These are phyloP conservation scores for Hypoxylon fuscum DNA, from an alignment of 495 filamentous ascomycete species.

Conservation along the genomic window DNA sequence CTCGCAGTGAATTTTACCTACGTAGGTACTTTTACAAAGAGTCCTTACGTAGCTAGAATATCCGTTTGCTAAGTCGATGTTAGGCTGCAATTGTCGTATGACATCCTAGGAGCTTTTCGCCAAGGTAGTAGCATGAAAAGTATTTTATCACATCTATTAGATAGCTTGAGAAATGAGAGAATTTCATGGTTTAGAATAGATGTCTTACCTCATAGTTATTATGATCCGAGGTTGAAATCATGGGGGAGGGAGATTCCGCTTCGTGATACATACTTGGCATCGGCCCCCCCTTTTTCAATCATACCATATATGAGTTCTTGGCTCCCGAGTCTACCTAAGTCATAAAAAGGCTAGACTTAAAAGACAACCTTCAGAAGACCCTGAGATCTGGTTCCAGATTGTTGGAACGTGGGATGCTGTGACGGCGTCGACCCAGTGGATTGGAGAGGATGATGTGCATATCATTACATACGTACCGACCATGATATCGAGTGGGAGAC, in stretches of 20 bases:
- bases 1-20: neutral
- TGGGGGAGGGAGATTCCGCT: slow-evolving; percentile 7
- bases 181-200: neutral
- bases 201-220: slow-evolving; percentile 30
- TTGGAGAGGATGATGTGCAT: slow-evolving; percentile 5
- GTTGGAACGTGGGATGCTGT: slow-evolving; percentile 22
- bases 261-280: slow-evolving; percentile 1
- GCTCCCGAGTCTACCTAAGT: neutral
- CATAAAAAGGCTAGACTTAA: neutral
- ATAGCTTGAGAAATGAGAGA: no score
- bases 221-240: neutral
- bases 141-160: neutral
- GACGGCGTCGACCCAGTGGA: neutral
- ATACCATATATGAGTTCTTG: neutral
- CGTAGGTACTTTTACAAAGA: slow-evolving; percentile 2
- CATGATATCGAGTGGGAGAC: neutral
- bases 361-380: neutral
- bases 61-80: slow-evolving; percentile 2
- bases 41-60: neutral
- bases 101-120: slow-evolving; percentile 8
- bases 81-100: slow-evolving; percentile 1
- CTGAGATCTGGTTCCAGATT: slow-evolving; percentile 31
- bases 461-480: slow-evolving; percentile 6
- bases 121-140: slow-evolving; percentile 2
- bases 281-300: neutral